Conservation (phyloP, 495 filamentous ascomycete species). For the Bathelium albidoporum region DNA sequence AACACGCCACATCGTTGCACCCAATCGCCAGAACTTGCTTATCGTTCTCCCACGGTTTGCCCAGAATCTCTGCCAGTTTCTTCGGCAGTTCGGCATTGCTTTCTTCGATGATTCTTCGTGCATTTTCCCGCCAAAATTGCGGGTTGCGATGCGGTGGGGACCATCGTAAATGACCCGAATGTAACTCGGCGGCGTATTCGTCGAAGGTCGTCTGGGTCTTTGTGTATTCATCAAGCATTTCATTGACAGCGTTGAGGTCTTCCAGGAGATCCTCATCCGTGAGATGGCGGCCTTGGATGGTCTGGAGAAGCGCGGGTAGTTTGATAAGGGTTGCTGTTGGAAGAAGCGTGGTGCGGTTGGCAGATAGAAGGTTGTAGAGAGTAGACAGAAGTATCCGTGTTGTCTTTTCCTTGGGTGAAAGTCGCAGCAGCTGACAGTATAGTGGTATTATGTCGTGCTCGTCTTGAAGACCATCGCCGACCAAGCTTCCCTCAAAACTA, state of each 20-base stretch:
- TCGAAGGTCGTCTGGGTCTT: constrained; percentile 96
- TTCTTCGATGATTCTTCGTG: constrained; percentile 80
- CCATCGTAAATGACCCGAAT: constrained; percentile 86
- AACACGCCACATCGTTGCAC: constrained; percentile 81
- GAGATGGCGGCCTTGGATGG: constrained; percentile 65
- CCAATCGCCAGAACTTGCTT: constrained; percentile 94
- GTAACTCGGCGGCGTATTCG: constrained; percentile 83
- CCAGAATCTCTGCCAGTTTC: constrained; percentile 78
- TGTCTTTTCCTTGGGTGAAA: constrained; percentile 96
- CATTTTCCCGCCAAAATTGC: constrained; percentile 90
- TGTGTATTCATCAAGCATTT: constrained; percentile 84
- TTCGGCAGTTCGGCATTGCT: constrained; percentile 67
- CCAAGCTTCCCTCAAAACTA: constrained; percentile 73
- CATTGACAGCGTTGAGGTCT: constrained; percentile 63
- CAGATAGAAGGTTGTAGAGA: constrained; percentile 70
- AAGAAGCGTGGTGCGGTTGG: constrained; percentile 67
- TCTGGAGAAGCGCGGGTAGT: constrained; percentile 70
- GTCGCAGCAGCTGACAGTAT: constrained; percentile 76
- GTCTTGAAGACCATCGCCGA: constrained; percentile 79
- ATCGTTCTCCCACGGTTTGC: constrained; percentile 78
- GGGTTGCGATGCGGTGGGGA: constrained; percentile 85
- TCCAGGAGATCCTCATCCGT: constrained; percentile 83
- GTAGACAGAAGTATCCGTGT: constrained; percentile 85
- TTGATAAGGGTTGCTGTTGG: constrained; percentile 72
- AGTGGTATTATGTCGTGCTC: constrained; percentile 87